These are phyloP conservation scores for Astrocystis sublimbata DNA, from an alignment of 495 filamentous ascomycete genomes.

Conservation along the genomic window DNA sequence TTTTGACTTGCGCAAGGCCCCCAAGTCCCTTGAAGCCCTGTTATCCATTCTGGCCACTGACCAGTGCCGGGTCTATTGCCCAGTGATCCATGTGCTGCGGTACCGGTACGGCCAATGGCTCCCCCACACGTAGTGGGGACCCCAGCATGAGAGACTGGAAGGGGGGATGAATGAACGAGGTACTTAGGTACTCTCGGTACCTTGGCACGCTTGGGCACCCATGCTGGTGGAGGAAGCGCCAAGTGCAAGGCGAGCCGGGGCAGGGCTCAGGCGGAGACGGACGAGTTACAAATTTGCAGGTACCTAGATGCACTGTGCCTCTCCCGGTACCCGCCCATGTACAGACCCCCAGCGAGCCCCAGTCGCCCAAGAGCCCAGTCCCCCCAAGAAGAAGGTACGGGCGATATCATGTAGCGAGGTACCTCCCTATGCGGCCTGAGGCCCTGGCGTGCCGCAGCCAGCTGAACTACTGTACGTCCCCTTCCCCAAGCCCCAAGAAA, in stretches of 20 bases:
- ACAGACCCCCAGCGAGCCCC: neutral
- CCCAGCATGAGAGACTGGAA: conserved; percentile 15
- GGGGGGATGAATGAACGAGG: neutral
- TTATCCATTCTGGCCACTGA: no score
- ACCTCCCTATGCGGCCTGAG: neutral
- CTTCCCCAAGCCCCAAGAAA: neutral
- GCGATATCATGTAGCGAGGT: conserved; percentile 14
- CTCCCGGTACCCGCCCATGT: neutral
- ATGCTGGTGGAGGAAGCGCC: conserved; percentile 22
- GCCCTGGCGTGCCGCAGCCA: neutral
- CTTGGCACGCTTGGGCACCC: conserved; percentile 17
- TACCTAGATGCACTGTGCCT: conserved; percentile 26
- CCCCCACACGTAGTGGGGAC: conserved; percentile 18
- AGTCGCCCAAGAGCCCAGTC: no score
- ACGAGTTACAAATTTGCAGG: conserved; percentile 30
- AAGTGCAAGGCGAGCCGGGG: conserved; percentile 22
- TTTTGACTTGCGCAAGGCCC: neutral
- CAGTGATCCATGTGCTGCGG: conserved; percentile 4
- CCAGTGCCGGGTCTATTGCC: conserved; percentile 13
- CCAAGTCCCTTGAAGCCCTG: neutral
- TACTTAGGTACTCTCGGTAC: conserved; percentile 1
- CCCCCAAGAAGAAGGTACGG: no score
- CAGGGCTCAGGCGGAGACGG: conserved; percentile 25
- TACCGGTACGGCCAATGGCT: conserved; percentile 2
- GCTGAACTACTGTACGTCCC: conserved; percentile 10